Evolutionary conservation across 306 rosid genomes (phyloP).

Genomic region (Erythrophleum fordii): DNA sequence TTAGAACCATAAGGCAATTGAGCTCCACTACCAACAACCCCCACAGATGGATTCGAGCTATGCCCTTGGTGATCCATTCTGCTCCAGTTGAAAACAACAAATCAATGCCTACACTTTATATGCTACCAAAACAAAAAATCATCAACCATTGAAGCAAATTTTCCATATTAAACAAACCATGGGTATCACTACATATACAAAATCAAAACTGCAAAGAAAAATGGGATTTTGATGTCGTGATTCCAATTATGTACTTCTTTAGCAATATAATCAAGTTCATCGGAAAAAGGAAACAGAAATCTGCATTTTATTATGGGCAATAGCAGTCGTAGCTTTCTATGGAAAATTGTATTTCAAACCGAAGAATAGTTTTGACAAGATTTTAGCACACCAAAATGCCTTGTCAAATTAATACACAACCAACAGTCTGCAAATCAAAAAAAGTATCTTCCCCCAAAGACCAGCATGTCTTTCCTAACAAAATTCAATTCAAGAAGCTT

Average conservation of each 20-base stretch:
- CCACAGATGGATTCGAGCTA: conserved; percentile 48
- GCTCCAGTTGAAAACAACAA: conserved; percentile 5
- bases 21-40: conserved; percentile 49
- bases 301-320: neutral
- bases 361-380: neutral
- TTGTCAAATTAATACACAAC: neutral
- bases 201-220: neutral
- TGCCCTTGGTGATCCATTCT: conserved; percentile 53
- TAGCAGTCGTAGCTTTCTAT: neutral
- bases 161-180: neutral
- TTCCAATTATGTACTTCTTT: neutral
- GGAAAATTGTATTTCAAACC: neutral
- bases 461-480: neutral
- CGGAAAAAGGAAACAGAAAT: neutral
- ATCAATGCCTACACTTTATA: conserved; percentile 22
- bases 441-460: neutral
- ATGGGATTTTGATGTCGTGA: neutral
- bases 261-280: neutral
- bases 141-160: neutral
- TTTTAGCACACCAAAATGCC: neutral
- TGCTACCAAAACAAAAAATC: neutral
- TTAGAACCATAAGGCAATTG: conserved; percentile 48
- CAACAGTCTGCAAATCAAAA: neutral
- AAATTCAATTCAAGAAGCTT: neutral
- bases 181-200: neutral